A percentile compares a stretch with the other conserved stretches of the same genome.
Evolutionary conservation across 2,329 filamentous ascomycete species (phyloP).

Genomic region (Fusarium annulatum): DNA sequence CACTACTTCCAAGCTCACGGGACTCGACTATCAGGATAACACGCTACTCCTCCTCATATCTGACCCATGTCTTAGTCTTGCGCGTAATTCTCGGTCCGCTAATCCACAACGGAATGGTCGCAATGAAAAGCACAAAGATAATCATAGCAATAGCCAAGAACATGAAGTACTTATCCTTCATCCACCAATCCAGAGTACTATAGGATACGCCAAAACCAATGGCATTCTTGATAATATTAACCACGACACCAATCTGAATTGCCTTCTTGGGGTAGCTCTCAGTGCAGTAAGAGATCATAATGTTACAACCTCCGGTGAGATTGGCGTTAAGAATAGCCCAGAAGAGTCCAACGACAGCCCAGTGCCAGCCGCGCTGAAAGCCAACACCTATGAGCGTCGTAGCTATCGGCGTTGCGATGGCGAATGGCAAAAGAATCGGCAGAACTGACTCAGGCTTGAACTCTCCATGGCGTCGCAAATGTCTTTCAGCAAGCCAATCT

Average conservation of each 20-base stretch:
- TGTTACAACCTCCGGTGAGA: background rate
- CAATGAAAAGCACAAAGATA: background rate
- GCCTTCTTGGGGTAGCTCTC: background rate
- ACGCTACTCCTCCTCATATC: background rate
- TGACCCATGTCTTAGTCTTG: background rate
- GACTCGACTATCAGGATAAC: too few relatives aligned
- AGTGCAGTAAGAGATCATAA: background rate
- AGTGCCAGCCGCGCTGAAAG: background rate
- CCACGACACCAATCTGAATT: background rate
- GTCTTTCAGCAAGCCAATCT: background rate
- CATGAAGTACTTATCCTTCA: background rate
- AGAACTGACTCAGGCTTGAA: background rate
- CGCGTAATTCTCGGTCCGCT: background rate
- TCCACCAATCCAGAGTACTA: background rate
- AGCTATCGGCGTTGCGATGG: background rate
- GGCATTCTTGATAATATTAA: background rate
- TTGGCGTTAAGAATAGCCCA: background rate
- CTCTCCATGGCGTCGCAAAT: background rate
- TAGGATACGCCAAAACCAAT: background rate
- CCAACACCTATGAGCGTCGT: background rate
- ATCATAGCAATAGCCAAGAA: background rate
- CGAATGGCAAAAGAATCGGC: background rate
- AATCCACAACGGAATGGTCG: accelerated
- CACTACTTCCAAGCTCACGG: too few relatives aligned
- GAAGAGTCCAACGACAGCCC: background rate